Evolutionary conservation across 768 basidiomycete genomes (phyloP).

Genomic region (Gyrodon lividus): DNA sequence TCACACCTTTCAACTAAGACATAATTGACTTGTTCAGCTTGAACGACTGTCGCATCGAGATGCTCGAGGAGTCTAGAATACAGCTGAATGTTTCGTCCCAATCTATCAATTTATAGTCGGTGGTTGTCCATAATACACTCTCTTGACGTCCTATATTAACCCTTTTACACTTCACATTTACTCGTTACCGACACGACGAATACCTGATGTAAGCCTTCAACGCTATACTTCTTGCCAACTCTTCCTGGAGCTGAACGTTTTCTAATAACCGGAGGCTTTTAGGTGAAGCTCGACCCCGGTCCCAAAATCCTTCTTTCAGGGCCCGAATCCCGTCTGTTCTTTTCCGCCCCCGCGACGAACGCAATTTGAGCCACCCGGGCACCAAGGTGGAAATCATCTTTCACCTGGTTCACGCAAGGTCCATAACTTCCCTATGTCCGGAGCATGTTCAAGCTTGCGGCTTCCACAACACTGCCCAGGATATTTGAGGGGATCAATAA

Average conservation of each 20-base stretch:
- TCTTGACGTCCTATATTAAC: too few relatives aligned
- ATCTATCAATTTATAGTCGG: slow-evolving; percentile 10
- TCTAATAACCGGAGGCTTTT: slow-evolving; percentile 43
- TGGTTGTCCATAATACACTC: neutral
- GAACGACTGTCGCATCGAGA: slow-evolving; percentile 62
- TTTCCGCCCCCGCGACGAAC: slow-evolving; percentile 37
- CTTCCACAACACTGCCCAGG: too few relatives aligned
- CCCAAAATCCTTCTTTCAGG: slow-evolving; percentile 40
- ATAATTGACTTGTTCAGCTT: slow-evolving; percentile 38
- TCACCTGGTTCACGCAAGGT: too few relatives aligned
- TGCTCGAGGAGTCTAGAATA: slow-evolving; percentile 56
- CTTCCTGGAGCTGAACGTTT: slow-evolving; percentile 42
- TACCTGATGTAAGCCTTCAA: slow-evolving; percentile 41
- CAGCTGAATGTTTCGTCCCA: slow-evolving; percentile 32
- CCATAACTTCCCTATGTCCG: too few relatives aligned
- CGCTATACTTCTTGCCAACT: slow-evolving; percentile 49
- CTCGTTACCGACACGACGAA: neutral
- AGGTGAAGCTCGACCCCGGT: too few relatives aligned
- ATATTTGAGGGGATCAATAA: too few relatives aligned
- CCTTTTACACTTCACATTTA: neutral
- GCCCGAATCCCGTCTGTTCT: slow-evolving; percentile 36
- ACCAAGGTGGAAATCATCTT: slow-evolving; percentile 48
- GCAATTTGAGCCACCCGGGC: slow-evolving; percentile 53
- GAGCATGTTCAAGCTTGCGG: too few relatives aligned
- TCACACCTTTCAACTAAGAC: neutral